A percentile compares a stretch with the other conserved stretches of the same genome.
Conservation (phyloP, 148 eudicot species). For the Selenicereus undatus region DNA sequence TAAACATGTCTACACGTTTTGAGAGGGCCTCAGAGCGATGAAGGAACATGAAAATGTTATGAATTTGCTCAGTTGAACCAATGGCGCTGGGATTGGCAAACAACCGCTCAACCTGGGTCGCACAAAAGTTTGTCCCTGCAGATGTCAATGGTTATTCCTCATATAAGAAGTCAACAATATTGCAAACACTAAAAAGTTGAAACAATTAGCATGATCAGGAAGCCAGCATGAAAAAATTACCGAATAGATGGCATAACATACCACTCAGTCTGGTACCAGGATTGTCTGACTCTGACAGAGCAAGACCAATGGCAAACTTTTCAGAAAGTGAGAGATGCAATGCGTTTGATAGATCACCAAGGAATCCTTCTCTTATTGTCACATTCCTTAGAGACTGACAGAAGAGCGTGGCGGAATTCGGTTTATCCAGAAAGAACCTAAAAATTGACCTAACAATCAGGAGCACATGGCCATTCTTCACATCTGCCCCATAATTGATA, state of each 20-base stretch:
- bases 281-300: constrained; percentile 67
- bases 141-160: constrained; percentile 10
- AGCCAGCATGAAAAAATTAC: background rate
- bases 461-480: constrained; percentile 44
- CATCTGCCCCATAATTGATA: constrained; percentile 39
- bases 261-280: constrained; percentile 56
- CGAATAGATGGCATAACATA: constrained; percentile 22
- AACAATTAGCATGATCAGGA: background rate
- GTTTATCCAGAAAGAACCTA: constrained; percentile 54
- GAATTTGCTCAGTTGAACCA: constrained; percentile 54
- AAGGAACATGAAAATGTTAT: constrained; percentile 67
- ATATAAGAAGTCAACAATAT: background rate
- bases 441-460: constrained; percentile 53
- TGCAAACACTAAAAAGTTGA: background rate
- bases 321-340: constrained; percentile 55
- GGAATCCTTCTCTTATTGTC: constrained; percentile 54
- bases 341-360: constrained; percentile 56
- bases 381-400: constrained; percentile 49
- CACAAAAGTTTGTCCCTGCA: constrained; percentile 82
- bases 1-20: constrained; percentile 71
- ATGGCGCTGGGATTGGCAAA: constrained; percentile 42
- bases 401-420: constrained; percentile 67
- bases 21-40: constrained; percentile 69
- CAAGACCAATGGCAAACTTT: constrained; percentile 78
- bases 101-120: constrained; percentile 60